Conservation (phyloP, 1,139 yeast species). For the Yamadazyma epiphylla region DNA sequence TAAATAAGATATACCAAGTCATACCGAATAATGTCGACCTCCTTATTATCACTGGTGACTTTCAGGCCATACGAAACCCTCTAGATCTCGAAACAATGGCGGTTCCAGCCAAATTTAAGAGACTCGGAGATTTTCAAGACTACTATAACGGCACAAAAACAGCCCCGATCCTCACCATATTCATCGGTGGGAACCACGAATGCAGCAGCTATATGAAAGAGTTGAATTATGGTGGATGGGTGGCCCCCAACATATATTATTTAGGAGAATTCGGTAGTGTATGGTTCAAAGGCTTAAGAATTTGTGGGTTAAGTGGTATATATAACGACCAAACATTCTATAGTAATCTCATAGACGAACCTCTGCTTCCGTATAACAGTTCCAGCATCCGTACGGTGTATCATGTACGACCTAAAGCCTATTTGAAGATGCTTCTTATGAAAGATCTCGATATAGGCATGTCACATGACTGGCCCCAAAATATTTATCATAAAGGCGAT, state of each 20-base stretch:
- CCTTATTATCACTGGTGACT: constrained; percentile 83
- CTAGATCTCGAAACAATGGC: constrained; percentile 67
- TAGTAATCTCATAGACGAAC: constrained; percentile 22
- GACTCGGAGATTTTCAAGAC: constrained; percentile 72
- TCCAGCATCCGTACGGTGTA: constrained; percentile 56
- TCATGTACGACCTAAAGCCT: constrained; percentile 69
- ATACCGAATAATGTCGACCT: constrained; percentile 47
- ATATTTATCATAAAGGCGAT: constrained; percentile 68
- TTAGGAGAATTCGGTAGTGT: constrained; percentile 77
- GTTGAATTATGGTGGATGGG: constrained; percentile 88
- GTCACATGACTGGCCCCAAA: constrained; percentile 95
- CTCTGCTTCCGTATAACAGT: constrained; percentile 46
- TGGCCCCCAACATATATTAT: constrained; percentile 86
- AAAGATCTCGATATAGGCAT: constrained; percentile 49
- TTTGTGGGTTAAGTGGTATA: constrained; percentile 85
- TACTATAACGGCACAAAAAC: constrained; percentile 58
- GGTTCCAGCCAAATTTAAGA: constrained; percentile 52
- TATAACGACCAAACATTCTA: constrained; percentile 46
- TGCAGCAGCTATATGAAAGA: constrained; percentile 75
- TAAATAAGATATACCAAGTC: constrained; percentile 53
- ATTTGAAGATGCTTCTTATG: constrained; percentile 47
- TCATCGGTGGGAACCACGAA: constrained; percentile 96
- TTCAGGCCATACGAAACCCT: constrained; percentile 63
- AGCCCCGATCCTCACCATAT: constrained; percentile 78
- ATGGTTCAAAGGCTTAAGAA: constrained; percentile 68